Evolutionary conservation across 1,284 basidiomycete genomes (phyloP).

Genomic region (Laetiporus sulphureus): DNA sequence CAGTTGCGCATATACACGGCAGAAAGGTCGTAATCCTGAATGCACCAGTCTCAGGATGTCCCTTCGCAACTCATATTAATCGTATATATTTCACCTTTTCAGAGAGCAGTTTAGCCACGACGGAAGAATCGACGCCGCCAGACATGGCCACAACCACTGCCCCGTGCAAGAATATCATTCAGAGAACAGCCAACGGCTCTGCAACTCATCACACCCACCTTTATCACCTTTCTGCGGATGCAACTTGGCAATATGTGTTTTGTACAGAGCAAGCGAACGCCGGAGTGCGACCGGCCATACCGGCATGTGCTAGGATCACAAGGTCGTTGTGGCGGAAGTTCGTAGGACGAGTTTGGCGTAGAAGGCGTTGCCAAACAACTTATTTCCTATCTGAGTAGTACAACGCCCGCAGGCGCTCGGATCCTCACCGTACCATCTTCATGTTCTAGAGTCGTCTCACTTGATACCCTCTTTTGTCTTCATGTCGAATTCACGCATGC

Average conservation of each 20-base stretch:
- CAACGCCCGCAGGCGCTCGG: no score
- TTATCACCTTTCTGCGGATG: conserved; percentile 20
- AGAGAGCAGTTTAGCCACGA: conserved; percentile 70
- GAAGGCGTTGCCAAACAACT: conserved; percentile 10
- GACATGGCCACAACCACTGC: conserved; percentile 90
- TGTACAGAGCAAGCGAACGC: conserved; percentile 16
- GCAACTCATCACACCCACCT: conserved; percentile 12
- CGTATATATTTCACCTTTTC: conserved; percentile 40
- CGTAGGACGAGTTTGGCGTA: conserved; percentile 4
- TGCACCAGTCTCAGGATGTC: background rate
- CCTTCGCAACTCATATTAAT: background rate
- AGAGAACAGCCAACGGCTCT: background rate
- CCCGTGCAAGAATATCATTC: background rate
- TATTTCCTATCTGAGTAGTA: background rate
- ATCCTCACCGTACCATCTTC: no score
- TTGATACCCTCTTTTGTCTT: background rate
- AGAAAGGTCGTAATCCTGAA: conserved; percentile 73
- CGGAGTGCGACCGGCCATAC: conserved; percentile 16
- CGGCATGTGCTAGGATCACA: conserved; percentile 14
- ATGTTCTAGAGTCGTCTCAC: no score
- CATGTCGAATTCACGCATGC: background rate
- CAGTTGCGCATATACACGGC: conserved; percentile 97
- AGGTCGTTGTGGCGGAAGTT: background rate
- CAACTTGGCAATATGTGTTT: conserved; percentile 14
- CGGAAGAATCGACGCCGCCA: conserved; percentile 93